These are phyloP conservation scores for Candida boidinii DNA, from an alignment of 805 yeast genomes.

Conservation along the genomic window DNA sequence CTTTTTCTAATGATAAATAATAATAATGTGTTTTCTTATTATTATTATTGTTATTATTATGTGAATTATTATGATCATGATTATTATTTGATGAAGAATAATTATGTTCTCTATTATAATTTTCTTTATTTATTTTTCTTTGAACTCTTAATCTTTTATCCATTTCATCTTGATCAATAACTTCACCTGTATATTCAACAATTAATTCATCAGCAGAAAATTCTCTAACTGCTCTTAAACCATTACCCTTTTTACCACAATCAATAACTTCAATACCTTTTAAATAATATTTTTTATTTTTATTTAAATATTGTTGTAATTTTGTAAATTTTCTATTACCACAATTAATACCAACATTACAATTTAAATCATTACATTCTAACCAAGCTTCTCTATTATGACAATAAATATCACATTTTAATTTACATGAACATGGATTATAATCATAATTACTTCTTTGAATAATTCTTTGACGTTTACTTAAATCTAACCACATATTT, in stretches of 20 bases:
- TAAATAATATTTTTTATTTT: conserved; percentile 2
- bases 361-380: conserved; percentile 26
- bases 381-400: conserved; percentile 21
- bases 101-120: too few relatives aligned
- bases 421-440: conserved; percentile 15
- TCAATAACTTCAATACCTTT: conserved; percentile 21
- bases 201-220: conserved; percentile 31
- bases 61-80: too few relatives aligned
- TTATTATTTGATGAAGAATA: too few relatives aligned
- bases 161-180: conserved; percentile 31
- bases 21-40: conserved; percentile 25
- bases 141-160: conserved; percentile 23
- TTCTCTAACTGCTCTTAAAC: conserved; percentile 29
- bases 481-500: conserved; percentile 9
- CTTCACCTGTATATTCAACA: conserved; percentile 42
- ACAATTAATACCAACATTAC: conserved; percentile 26
- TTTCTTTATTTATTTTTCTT: conserved; percentile 3
- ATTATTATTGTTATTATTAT: too few relatives aligned
- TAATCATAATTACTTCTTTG: not conserved
- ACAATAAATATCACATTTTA: conserved; percentile 25
- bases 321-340: conserved; percentile 29
- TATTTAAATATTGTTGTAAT: too few relatives aligned
- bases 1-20: conserved; percentile 33
- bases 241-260: conserved; percentile 33
- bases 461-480: conserved; percentile 1